Evolutionary conservation across 108 stramenopile species (phyloP).

Genomic region (Skeletonema tropicum): DNA sequence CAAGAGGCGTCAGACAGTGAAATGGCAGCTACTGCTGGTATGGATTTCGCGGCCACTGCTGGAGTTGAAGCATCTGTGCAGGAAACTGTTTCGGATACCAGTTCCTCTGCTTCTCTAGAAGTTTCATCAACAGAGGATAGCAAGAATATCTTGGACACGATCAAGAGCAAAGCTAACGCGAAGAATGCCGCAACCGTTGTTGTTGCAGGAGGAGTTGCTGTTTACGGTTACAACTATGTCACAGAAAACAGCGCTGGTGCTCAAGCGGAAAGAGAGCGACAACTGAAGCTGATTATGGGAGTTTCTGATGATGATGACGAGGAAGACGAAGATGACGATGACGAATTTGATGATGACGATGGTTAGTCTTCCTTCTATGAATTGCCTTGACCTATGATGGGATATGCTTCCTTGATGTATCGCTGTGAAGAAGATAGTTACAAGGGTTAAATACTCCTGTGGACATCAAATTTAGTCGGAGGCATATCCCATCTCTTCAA

Average conservation of each 20-base stretch:
- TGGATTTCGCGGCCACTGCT: conserved; percentile 30
- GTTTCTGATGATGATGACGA: conserved; percentile 37
- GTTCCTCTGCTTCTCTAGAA: background rate
- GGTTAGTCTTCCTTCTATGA: conserved; percentile 10
- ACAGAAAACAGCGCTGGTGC: conserved; percentile 56
- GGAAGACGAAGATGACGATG: conserved; percentile 46
- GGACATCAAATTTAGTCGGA: background rate
- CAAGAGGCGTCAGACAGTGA: conserved; percentile 17
- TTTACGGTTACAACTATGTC: conserved; percentile 59
- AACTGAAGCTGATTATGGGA: conserved; percentile 75
- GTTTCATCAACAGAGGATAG: background rate
- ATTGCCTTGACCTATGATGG: background rate
- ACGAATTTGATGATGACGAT: conserved; percentile 37
- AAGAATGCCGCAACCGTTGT: conserved; percentile 59
- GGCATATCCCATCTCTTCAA: background rate
- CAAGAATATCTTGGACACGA: conserved; percentile 8
- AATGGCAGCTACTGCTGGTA: conserved; percentile 30
- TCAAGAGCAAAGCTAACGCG: conserved; percentile 41
- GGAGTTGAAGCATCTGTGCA: conserved; percentile 24
- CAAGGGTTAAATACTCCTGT: background rate
- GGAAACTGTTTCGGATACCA: background rate
- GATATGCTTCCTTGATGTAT: background rate
- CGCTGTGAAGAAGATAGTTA: conserved; percentile 8
- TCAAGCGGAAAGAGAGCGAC: conserved; percentile 71
- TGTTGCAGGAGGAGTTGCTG: conserved; percentile 56